Base-by-base conservation (phyloP, 2,329 filamentous ascomycete genomes). In the Drechslerella dactyloides region DNA sequence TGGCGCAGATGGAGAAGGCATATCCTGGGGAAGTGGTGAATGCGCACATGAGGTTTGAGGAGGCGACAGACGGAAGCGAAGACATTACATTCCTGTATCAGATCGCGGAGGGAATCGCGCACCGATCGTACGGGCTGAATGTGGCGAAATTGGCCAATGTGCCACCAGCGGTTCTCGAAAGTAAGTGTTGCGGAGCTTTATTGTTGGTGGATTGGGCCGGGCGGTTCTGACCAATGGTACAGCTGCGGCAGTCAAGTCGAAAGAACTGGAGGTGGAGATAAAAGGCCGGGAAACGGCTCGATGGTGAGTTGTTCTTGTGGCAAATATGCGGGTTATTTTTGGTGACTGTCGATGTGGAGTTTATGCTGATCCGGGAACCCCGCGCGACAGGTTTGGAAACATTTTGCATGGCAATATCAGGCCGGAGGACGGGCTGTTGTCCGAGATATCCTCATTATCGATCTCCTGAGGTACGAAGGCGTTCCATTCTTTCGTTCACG, bases 61-160 rank as follows among this genome's bases (percentile, higher is more conserved):
- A 86, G 77, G 80, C 79, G 0, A 79, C 77, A 0, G 79, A 82
- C 58, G 51, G 68, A 5, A 64, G 55, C 19, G 68, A 91, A 74
- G 89, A 96, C 51, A 89, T 99, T 48, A 97, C 94, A 0, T 99
- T 99, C 77, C 80, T 99, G 54, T 99, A 99, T 78, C 91, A 97
- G 78, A 89, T 97, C 1, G 89, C 86, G 0, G 90, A 94, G 74
- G 94, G 94, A 10, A 90, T 96, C 10, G 93, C 94, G 7, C 93
- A 97, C 82, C 85, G 94, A 3, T 96, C 90, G 17, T 99, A 99
- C 79, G 94, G 96, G 0, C 76, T 99, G 68, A 97, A 99, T 79
- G 93, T 97, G 27, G 93, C 94, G 15, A 84, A 90, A 53, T 81
- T 97, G 58, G 94, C 94, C 1, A 88, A 88, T 61, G 85, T 99